Percentiles rank a stretch among this genome's conserved stretches.
These are phyloP conservation scores for Silene conica DNA, from an alignment of 148 eudicot species.

Conservation along the genomic window DNA sequence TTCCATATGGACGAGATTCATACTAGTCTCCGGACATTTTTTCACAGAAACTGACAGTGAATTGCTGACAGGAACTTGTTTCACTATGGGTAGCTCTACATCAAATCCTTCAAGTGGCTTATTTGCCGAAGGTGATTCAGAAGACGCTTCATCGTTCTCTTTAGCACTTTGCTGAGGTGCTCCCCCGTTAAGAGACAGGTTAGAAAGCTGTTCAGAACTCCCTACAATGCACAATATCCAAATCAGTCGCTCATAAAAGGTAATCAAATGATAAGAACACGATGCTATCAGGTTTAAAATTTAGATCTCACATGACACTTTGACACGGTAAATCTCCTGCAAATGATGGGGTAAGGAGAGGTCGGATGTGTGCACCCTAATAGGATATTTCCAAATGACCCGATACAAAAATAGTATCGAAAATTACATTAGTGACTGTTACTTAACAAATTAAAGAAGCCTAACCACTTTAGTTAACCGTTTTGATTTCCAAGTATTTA, in stretches of 20 bases:
- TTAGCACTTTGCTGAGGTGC: conserved; percentile 27
- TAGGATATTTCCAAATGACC: too few species aligned
- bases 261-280: background rate
- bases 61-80: conserved; percentile 45
- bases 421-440: too few species aligned
- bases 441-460: too few species aligned
- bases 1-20: conserved; percentile 53
- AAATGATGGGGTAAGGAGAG: too few species aligned
- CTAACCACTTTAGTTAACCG: too few species aligned
- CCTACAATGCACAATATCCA: conserved; percentile 36
- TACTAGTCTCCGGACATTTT: conserved; percentile 53
- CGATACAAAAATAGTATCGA: too few species aligned
- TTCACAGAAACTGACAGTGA: conserved; percentile 51
- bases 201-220: conserved; percentile 53
- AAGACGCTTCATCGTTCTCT: conserved; percentile 29
- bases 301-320: background rate
- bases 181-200: conserved; percentile 45
- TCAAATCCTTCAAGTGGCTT: conserved; percentile 56
- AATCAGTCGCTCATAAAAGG: background rate
- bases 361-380: too few species aligned
- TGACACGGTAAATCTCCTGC: background rate
- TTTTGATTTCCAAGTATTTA: background rate
- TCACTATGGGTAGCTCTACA: conserved; percentile 59
- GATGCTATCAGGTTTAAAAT: too few species aligned
- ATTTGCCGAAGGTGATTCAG: conserved; percentile 30